These are phyloP conservation scores for Aspergillus novoparasiticus DNA, from an alignment of 2,329 filamentous ascomycete genomes.

Conservation along the genomic window DNA sequence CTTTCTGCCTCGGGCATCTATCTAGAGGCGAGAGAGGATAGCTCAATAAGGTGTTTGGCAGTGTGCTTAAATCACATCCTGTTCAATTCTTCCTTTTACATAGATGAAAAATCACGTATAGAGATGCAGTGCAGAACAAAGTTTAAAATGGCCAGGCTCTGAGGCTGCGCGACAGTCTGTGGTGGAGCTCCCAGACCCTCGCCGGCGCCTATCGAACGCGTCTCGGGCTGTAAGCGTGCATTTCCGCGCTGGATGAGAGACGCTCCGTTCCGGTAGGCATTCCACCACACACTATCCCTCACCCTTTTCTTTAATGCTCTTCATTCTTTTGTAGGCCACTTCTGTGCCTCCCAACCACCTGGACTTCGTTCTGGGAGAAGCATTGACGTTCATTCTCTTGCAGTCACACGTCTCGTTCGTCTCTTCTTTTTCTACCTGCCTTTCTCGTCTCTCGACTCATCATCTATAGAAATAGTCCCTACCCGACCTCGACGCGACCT, in stretches of 20 bases:
- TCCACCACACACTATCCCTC: slow-evolving; percentile 35
- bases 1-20: slow-evolving; percentile 1
- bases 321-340: slow-evolving; percentile 28
- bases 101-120: background rate
- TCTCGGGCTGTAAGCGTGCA: slow-evolving; percentile 44
- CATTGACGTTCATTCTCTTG: slow-evolving; percentile 23
- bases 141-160: slow-evolving; percentile 15
- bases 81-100: background rate
- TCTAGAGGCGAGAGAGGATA: background rate
- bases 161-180: slow-evolving; percentile 23
- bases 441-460: slow-evolving; percentile 9
- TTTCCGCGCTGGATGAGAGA: slow-evolving; percentile 42
- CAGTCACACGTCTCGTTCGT: slow-evolving; percentile 16
- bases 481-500: slow-evolving; percentile 26
- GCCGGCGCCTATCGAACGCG: slow-evolving; percentile 44
- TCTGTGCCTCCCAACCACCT: slow-evolving; percentile 28
- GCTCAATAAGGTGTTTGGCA: background rate
- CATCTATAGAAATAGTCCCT: slow-evolving; percentile 17
- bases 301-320: slow-evolving; percentile 27
- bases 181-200: slow-evolving; percentile 33
- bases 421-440: slow-evolving; percentile 17
- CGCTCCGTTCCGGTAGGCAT: slow-evolving; percentile 37
- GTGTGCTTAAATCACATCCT: background rate
- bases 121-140: slow-evolving; percentile 19
- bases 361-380: slow-evolving; percentile 20